Conservation (phyloP, 2,329 filamentous ascomycete genomes). For the Monilinia fructigena region DNA sequence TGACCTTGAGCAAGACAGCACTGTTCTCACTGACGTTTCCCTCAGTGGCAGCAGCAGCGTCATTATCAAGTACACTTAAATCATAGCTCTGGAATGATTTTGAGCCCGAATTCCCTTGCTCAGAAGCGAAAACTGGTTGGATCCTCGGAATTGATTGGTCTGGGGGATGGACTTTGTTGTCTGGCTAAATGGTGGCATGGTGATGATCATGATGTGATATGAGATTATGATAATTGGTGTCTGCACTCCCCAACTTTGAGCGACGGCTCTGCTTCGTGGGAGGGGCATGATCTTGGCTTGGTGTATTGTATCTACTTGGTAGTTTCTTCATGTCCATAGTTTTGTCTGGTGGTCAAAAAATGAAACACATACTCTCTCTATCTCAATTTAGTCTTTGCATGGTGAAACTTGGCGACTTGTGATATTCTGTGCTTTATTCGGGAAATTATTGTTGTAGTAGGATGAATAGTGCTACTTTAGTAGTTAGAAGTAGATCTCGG, state of each 20-base stretch:
- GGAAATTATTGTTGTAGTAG: background rate
- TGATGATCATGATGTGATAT: slow-evolving; percentile 2
- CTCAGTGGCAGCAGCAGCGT: background rate
- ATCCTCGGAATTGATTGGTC: background rate
- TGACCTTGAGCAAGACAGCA: background rate
- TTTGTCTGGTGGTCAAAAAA: slow-evolving; percentile 2
- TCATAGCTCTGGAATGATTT: slow-evolving; percentile 2
- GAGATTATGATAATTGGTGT: slow-evolving; percentile 8
- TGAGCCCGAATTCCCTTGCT: slow-evolving; percentile 4
- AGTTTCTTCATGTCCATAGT: slow-evolving; percentile 22
- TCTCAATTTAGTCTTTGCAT: background rate
- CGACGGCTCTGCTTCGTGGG: slow-evolving; percentile 22
- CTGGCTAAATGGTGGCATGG: slow-evolving; percentile 7
- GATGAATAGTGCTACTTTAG: background rate
- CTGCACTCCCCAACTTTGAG: slow-evolving; percentile 21
- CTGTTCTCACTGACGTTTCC: background rate
- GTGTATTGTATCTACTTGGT: background rate
- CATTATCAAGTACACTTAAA: slow-evolving; percentile 15
- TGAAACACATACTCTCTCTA: background rate
- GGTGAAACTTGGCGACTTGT: background rate
- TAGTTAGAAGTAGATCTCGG: background rate
- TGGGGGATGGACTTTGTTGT: background rate
- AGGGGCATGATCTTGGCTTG: slow-evolving; percentile 15
- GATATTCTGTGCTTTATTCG: background rate
- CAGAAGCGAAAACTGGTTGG: background rate